phyloP scores from a whole-genome alignment of 345 rosid species.

The Physaria fendleri region DNA sequence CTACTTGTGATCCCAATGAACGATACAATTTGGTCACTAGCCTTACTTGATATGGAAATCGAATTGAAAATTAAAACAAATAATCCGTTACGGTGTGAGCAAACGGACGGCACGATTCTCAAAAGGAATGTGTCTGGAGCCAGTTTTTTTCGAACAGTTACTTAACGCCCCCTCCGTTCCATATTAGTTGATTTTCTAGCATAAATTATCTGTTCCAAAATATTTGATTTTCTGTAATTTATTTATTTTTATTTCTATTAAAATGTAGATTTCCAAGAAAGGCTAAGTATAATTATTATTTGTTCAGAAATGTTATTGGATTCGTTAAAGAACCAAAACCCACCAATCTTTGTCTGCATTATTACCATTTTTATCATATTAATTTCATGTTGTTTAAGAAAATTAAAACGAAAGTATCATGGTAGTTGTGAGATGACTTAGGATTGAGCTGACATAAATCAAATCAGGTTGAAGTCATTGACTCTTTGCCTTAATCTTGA shows the following conservation, averaged over 20 bases:
- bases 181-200: no score
- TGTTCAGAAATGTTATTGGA: no score
- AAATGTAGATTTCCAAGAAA: no score
- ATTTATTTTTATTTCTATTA: no score
- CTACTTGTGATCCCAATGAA: no score
- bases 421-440: conserved; percentile 30
- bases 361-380: conserved; percentile 25
- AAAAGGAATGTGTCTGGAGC: conserved; percentile 9
- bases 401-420: conserved; percentile 8
- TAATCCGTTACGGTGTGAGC: conserved; percentile 21
- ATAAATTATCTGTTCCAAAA: no score
- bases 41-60: conserved; percentile 11
- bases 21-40: no score
- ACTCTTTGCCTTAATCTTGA: conserved; percentile 34
- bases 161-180: no score
- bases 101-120: conserved; percentile 12
- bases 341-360: conserved; percentile 32
- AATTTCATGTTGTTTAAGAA: neutral
- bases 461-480: conserved; percentile 29
- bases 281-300: no score
- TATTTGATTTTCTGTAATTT: no score
- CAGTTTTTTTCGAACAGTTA: conserved; percentile 17
- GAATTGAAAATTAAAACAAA: neutral
- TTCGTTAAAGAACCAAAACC: conserved; percentile 29
- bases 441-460: conserved; percentile 26